Evolutionary conservation across 2,329 filamentous ascomycete genomes (phyloP).

Genomic region (Aureobasidium sp.): DNA sequence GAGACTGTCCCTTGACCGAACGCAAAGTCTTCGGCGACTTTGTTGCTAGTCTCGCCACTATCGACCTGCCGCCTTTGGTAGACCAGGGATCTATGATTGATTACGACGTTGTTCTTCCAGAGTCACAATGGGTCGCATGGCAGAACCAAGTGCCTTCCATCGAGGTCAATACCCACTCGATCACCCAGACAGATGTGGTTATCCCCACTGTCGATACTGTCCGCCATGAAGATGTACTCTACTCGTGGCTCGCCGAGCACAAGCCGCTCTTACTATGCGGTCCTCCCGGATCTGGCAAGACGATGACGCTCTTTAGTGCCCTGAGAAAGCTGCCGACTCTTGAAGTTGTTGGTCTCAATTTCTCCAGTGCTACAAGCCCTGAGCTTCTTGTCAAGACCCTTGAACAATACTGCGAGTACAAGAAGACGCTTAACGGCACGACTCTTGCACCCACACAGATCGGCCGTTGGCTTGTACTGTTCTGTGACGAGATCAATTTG

Average conservation of each 20-base stretch:
- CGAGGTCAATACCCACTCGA: constrained; percentile 96
- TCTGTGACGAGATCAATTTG: constrained; percentile 99
- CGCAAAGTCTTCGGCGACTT: constrained; percentile 85
- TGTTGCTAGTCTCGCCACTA: constrained; percentile 72
- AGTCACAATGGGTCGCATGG: constrained; percentile 86
- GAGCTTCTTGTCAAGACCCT: constrained; percentile 98
- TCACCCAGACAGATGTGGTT: constrained; percentile 96
- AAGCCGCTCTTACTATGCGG: constrained; percentile 95
- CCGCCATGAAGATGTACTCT: constrained; percentile 96
- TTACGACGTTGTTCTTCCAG: constrained; percentile 82
- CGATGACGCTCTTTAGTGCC: constrained; percentile 98
- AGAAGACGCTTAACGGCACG: constrained; percentile 94
- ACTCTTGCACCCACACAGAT: constrained; percentile 95
- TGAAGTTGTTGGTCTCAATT: constrained; percentile 98
- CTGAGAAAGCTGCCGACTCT: constrained; percentile 95
- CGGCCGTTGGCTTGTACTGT: constrained; percentile 94
- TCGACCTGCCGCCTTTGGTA: constrained; percentile 61
- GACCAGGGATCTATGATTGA: constrained; percentile 79
- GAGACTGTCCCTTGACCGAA: constrained; percentile 82
- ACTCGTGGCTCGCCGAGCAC: constrained; percentile 98
- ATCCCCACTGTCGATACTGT: constrained; percentile 97
- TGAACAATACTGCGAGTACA: constrained; percentile 99
- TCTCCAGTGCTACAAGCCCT: constrained; percentile 96
- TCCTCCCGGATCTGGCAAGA: constrained; percentile 97
- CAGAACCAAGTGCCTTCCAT: constrained; percentile 89